Evolutionary conservation across 495 filamentous ascomycete genomes (phyloP).

Genomic region (Cercophora samala): DNA sequence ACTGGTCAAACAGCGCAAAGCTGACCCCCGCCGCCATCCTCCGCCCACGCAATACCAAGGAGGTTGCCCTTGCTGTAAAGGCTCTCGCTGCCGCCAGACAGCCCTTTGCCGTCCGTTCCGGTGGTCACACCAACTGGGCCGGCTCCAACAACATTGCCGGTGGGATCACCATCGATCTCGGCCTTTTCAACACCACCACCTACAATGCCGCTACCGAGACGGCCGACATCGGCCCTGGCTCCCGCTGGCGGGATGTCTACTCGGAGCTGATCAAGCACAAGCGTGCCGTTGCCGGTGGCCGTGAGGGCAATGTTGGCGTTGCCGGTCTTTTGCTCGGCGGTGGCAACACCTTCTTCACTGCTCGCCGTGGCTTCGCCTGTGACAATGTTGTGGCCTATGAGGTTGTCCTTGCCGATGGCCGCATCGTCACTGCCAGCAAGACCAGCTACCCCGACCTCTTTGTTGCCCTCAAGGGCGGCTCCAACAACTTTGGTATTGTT

Average conservation of each 20-base stretch:
- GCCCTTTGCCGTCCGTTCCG: constrained; percentile 48
- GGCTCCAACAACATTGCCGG: constrained; percentile 45
- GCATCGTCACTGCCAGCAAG: constrained; percentile 34
- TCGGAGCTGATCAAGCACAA: constrained; percentile 31
- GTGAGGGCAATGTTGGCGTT: constrained; percentile 50
- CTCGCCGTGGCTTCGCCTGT: constrained; percentile 43
- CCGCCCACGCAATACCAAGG: constrained; percentile 30
- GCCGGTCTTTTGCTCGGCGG: constrained; percentile 52
- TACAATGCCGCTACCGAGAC: constrained; percentile 33
- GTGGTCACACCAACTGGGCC: constrained; percentile 47
- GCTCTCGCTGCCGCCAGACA: constrained; percentile 33
- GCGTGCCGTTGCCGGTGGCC: constrained; percentile 44
- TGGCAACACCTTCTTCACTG: constrained; percentile 46
- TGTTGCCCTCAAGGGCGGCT: constrained; percentile 52
- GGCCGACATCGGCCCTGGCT: constrained; percentile 43
- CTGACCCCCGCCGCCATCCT: constrained; percentile 38
- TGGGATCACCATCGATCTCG: constrained; percentile 54
- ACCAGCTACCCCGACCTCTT: constrained; percentile 42
- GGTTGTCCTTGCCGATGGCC: constrained; percentile 39
- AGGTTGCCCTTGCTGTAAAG: constrained; percentile 39
- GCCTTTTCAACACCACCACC: constrained; percentile 36
- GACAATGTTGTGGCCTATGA: constrained; percentile 51
- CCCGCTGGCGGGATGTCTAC: constrained; percentile 47
- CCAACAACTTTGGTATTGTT: constrained; percentile 59
- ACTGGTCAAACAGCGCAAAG: constrained; percentile 50